phyloP scores from a whole-genome alignment of 129 eudicot genomes.

The Tanacetum coccineum region DNA sequence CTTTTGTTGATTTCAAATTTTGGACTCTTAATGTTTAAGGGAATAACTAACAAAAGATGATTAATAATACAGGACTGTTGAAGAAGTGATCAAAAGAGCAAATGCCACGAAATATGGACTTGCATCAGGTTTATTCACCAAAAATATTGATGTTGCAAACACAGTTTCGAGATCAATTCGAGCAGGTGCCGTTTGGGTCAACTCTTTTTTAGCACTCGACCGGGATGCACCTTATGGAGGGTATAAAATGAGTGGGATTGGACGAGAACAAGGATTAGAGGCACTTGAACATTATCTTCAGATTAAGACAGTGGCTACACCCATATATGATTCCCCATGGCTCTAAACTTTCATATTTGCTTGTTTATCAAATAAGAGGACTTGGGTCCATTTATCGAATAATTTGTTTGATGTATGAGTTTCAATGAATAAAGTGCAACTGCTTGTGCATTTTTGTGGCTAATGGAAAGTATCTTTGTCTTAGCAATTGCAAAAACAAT shows the following conservation, averaged over 20 bases:
- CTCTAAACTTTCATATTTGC: constrained; percentile 23
- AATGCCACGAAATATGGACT: constrained; percentile 64
- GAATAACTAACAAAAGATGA: background rate
- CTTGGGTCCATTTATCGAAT: background rate
- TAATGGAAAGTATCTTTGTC: too few relatives aligned
- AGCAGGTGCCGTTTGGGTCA: constrained; percentile 42
- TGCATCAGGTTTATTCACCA: constrained; percentile 59
- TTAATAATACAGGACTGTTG: constrained; percentile 35
- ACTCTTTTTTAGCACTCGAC: constrained; percentile 40
- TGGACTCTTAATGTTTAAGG: background rate
- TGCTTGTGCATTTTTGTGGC: too few relatives aligned
- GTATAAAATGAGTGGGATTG: constrained; percentile 63
- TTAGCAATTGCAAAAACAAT: background rate
- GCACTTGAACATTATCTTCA: constrained; percentile 55
- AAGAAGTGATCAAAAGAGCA: constrained; percentile 74
- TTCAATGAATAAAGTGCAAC: background rate
- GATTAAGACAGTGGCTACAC: constrained; percentile 55
- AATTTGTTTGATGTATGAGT: background rate
- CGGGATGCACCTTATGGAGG: constrained; percentile 57
- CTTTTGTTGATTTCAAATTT: too few relatives aligned
- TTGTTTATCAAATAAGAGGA: background rate
- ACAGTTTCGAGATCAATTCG: constrained; percentile 67
- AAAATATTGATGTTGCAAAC: constrained; percentile 63
- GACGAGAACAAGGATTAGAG: constrained; percentile 56
- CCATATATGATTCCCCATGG: constrained; percentile 67